These are phyloP conservation scores for Datura wrightii DNA, from an alignment of 257 asterid genomes.

Conservation along the genomic window DNA sequence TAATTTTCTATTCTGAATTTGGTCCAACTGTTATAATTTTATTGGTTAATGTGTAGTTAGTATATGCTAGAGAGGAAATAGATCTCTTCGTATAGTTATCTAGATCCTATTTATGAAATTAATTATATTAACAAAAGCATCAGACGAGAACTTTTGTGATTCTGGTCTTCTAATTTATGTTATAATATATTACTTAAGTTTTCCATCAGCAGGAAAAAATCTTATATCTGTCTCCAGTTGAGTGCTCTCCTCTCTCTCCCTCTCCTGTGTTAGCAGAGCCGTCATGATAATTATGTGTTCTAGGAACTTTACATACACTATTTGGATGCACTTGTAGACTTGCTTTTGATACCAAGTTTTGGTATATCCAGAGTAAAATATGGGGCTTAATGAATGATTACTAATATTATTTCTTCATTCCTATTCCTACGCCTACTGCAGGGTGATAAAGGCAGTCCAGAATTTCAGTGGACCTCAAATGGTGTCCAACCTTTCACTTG, in stretches of 20 bases:
- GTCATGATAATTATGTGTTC: constrained; percentile 12
- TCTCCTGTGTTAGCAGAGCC: background rate
- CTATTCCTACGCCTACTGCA: constrained; percentile 37
- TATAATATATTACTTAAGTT: constrained; percentile 1
- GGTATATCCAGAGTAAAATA: constrained; percentile 11
- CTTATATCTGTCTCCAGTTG: background rate
- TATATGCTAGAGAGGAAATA: background rate
- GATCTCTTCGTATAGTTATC: background rate
- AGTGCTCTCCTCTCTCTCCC: background rate
- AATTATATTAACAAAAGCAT: constrained; percentile 16
- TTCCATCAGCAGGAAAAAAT: background rate
- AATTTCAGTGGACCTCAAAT: constrained; percentile 64
- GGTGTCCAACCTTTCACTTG: constrained; percentile 68
- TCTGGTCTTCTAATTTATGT: background rate
- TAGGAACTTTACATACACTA: background rate
- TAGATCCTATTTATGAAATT: background rate
- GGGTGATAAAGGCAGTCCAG: constrained; percentile 76
- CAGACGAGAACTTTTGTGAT: background rate
- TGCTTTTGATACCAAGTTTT: constrained; percentile 15
- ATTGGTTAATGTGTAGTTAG: background rate
- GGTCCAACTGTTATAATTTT: constrained; percentile 2
- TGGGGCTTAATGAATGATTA: constrained; percentile 30
- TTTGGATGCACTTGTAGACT: constrained; percentile 6
- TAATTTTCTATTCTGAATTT: constrained; percentile 25
- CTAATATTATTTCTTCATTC: constrained; percentile 32